phyloP scores from a whole-genome alignment of 129 eudicot genomes.

The Silybum marianum region DNA sequence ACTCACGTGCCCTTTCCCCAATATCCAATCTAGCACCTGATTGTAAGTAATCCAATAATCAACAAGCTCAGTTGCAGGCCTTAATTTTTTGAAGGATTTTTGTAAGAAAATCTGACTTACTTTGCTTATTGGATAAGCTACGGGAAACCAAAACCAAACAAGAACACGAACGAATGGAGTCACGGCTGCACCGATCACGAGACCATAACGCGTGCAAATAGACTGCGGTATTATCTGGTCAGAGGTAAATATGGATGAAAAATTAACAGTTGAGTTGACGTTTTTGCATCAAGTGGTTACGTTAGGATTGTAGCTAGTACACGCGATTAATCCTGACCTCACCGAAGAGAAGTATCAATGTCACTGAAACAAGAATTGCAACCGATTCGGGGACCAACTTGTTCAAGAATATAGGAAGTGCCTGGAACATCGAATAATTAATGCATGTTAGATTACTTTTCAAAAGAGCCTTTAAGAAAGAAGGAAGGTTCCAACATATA shows the following conservation, averaged over 20 bases:
- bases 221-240: slow-evolving; percentile 66
- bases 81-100: neutral
- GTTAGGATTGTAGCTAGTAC: neutral
- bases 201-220: slow-evolving; percentile 53
- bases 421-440: slow-evolving; percentile 25
- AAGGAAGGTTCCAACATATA: neutral
- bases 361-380: slow-evolving; percentile 60
- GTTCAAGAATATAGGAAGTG: slow-evolving; percentile 65
- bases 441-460: neutral
- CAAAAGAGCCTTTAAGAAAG: neutral
- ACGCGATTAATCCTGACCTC: slow-evolving; percentile 42
- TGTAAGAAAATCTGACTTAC: slow-evolving; percentile 17
- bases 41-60: neutral
- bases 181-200: slow-evolving; percentile 64
- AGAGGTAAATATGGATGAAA: neutral
- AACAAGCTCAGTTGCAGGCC: neutral
- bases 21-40: slow-evolving; percentile 53
- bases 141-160: slow-evolving; percentile 61
- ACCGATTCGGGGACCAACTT: slow-evolving; percentile 45
- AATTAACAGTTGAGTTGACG: neutral
- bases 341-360: slow-evolving; percentile 56
- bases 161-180: slow-evolving; percentile 62
- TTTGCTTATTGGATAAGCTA: slow-evolving; percentile 71
- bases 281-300: neutral
- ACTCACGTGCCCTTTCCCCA: slow-evolving; percentile 54